A percentile compares a stretch with the other conserved stretches of the same genome.
These are phyloP conservation scores for Rhynchosporium agropyri DNA, from an alignment of 2,329 filamentous ascomycete species.

Conservation along the genomic window DNA sequence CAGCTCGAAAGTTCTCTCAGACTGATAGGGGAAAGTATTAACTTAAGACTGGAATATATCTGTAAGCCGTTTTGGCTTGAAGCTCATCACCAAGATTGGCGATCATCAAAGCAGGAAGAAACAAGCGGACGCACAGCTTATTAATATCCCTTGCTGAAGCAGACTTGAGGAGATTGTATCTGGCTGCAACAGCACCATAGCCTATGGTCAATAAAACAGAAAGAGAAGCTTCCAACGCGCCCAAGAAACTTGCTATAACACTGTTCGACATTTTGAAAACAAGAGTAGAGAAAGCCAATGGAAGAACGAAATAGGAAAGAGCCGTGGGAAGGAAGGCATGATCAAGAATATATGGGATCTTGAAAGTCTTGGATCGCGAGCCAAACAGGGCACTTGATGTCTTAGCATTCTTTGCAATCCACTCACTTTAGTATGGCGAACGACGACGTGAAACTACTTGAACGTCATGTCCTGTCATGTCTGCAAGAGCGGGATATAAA, in stretches of 20 bases:
- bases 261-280: constrained; percentile 26
- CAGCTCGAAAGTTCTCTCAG: constrained; percentile 5
- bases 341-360: neutral
- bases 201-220: constrained; percentile 57
- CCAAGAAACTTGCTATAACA: constrained; percentile 46
- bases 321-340: neutral
- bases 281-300: neutral
- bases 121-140: constrained; percentile 54
- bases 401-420: constrained; percentile 1
- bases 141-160: constrained; percentile 55
- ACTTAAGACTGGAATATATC: constrained; percentile 54
- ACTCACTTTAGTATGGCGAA: neutral
- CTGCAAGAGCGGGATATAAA: constrained; percentile 3
- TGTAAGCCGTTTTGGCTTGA: constrained; percentile 48
- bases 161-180: constrained; percentile 52
- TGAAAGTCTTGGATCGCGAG: neutral
- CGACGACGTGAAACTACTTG: neutral
- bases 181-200: constrained; percentile 54
- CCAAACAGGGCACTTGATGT: neutral
- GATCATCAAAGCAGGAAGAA: constrained; percentile 56
- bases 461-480: constrained; percentile 11
- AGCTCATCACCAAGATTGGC: constrained; percentile 56
- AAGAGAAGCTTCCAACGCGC: constrained; percentile 56
- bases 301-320: neutral
- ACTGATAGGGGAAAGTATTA: constrained; percentile 23